Base-by-base conservation (phyloP, 345 rosid species). In the Eucalyptus guilfoylei region DNA sequence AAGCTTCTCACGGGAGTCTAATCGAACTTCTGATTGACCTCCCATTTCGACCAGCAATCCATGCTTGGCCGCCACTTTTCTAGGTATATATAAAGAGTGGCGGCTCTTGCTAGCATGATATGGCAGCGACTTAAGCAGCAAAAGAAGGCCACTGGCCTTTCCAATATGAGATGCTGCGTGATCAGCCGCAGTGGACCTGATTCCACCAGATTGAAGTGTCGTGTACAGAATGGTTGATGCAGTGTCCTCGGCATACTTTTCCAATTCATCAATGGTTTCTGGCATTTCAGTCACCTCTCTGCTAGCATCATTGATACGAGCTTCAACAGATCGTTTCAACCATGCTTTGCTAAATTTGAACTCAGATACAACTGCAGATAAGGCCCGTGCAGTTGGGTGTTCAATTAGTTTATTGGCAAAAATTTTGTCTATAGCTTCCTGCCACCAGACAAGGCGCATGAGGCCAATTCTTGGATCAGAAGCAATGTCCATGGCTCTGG, bases 371-470 rank as follows among this genome's bases (percentile, higher is more conserved):
- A 96, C 93, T 15, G 98, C 93, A n/a, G 98, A 93, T 24, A 97
- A 95, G 60, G 99, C 98, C 44, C 89, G 95, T 37, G 99, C 99
- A 19, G 94, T 89, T 47, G 99, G 99, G 90, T 96, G 97, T 93
- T 96, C 96, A 11, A 97, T 93, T 49, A 91, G 76, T 87, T 97
- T 95, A 21, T 93, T 92, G 86, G 93, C 89, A 89, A 95, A 97
- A 87, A 97, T 94, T 93, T 96, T 97, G 90, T 96, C 99, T 54
- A 97, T 94, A 49, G 95, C 95, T 90, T 97, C 99, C 94, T 95
- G 94, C 99, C 99, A 96, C 99, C 99, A 96, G 30, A 96, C 91
- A 64, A 97, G 95, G 58, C 98, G 96, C 99, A 96, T 96, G 49
- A 97, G 96, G 17, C 99, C 99, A 60, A 97, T 95, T 80, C 91